Conservation (phyloP, 2,329 filamentous ascomycete genomes). For the Pestalotiopsis sp. region DNA sequence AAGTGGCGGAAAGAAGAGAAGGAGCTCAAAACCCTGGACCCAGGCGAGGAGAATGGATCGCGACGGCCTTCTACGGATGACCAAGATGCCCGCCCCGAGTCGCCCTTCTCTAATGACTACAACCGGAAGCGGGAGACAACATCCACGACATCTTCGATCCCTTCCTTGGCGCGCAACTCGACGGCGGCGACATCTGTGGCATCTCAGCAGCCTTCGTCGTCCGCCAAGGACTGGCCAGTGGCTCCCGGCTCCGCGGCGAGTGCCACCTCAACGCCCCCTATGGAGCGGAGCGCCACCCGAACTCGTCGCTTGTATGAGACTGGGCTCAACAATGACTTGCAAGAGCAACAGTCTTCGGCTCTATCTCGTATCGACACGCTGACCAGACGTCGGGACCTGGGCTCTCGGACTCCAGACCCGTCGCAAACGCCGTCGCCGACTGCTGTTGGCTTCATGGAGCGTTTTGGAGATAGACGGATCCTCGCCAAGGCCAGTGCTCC, state of each 20-base stretch:
- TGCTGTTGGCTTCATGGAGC: constrained; percentile 45
- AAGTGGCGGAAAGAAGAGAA: constrained; percentile 67
- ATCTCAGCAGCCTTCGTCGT: constrained; percentile 64
- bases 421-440: constrained; percentile 50
- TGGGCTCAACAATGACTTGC: constrained; percentile 75
- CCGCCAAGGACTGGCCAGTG: constrained; percentile 53
- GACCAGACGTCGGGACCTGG: constrained; percentile 61
- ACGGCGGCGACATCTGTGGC: constrained; percentile 87
- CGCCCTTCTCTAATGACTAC: constrained; percentile 63
- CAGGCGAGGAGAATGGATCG: constrained; percentile 38
- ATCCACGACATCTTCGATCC: constrained; percentile 76
- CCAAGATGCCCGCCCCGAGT: constrained; percentile 48
- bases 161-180: constrained; percentile 72
- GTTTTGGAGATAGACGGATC: constrained; percentile 48
- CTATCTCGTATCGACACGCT: constrained; percentile 81
- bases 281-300: constrained; percentile 71
- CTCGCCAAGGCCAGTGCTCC: constrained; percentile 65
- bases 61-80: constrained; percentile 41
- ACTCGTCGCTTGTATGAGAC: constrained; percentile 81
- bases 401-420: constrained; percentile 54
- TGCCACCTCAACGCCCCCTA: constrained; percentile 38
- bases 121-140: constrained; percentile 82
- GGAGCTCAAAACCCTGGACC: constrained; percentile 46
- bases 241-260: constrained; percentile 39
- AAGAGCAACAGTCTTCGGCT: constrained; percentile 78